Evolutionary conservation across 2,329 filamentous ascomycete genomes (phyloP).

Genomic region (Cladorrhinum sp.): DNA sequence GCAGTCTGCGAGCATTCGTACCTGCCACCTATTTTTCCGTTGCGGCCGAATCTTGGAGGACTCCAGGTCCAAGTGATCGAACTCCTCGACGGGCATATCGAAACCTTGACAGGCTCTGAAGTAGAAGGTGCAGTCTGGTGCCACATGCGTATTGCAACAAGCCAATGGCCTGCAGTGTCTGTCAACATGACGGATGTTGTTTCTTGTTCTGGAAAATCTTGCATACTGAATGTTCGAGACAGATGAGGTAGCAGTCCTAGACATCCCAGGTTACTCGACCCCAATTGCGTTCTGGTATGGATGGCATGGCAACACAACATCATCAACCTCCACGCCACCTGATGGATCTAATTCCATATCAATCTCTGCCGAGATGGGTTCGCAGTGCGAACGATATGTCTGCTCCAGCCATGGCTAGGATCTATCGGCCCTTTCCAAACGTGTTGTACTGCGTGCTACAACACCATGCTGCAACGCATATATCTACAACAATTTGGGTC

Average conservation of each 20-base stretch:
- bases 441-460: neutral
- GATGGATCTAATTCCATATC: too few species aligned
- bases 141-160: neutral
- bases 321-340: neutral
- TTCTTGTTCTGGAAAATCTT: neutral
- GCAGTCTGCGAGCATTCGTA: too few species aligned
- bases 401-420: neutral
- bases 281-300: neutral
- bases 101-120: neutral
- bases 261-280: neutral
- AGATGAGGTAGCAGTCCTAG: neutral
- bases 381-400: constrained; percentile 11
- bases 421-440: constrained; percentile 8
- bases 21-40: neutral
- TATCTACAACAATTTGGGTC: neutral
- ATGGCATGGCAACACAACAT: neutral
- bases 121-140: neutral
- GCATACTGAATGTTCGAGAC: constrained; percentile 1
- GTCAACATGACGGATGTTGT: neutral
- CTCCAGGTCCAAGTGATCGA: neutral
- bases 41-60: neutral
- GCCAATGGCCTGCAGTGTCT: neutral
- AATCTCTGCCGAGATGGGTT: neutral
- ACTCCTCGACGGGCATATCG: neutral
- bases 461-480: neutral